These are phyloP conservation scores for Nakataea oryzae DNA, from an alignment of 2,329 filamentous ascomycete species.

Conservation along the genomic window DNA sequence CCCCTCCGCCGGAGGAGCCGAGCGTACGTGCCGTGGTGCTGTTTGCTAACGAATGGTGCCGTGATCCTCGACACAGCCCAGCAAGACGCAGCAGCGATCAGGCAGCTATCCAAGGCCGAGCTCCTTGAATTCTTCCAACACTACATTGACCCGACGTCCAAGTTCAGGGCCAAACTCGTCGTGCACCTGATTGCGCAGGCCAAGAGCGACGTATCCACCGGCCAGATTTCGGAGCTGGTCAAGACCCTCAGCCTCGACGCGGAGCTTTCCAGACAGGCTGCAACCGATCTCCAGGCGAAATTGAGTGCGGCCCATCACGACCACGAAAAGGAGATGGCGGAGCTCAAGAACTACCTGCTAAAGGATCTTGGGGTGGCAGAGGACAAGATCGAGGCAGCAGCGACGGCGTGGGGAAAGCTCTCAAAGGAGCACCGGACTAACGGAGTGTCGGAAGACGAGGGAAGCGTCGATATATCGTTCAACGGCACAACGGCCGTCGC, in stretches of 20 bases:
- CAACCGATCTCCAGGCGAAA: conserved; percentile 21
- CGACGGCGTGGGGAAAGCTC: conserved; percentile 23
- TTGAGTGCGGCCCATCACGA: conserved; percentile 27
- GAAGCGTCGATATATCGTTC: conserved; percentile 17
- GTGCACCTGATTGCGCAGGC: conserved; percentile 75
- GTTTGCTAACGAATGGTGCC: neutral
- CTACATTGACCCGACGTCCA: conserved; percentile 66
- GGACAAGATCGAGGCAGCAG: conserved; percentile 34
- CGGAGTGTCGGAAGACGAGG: conserved; percentile 16
- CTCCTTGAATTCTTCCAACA: conserved; percentile 69
- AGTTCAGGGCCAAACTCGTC: conserved; percentile 67
- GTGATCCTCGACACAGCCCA: conserved; percentile 39
- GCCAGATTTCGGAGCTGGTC: conserved; percentile 30
- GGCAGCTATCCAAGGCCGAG: conserved; percentile 65
- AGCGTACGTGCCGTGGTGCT: too few relatives aligned
- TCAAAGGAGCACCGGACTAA: conserved; percentile 18
- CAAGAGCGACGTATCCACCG: conserved; percentile 29
- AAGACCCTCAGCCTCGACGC: conserved; percentile 22
- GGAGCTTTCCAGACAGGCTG: conserved; percentile 18
- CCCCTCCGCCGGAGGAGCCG: neutral
- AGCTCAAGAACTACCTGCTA: conserved; percentile 38
- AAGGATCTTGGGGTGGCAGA: conserved; percentile 33
- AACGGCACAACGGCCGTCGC: conserved; percentile 45
- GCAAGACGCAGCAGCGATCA: conserved; percentile 65
- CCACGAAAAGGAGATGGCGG: conserved; percentile 35